Evolutionary conservation across 768 basidiomycete species (phyloP).

Genomic region (Boletales sp.): DNA sequence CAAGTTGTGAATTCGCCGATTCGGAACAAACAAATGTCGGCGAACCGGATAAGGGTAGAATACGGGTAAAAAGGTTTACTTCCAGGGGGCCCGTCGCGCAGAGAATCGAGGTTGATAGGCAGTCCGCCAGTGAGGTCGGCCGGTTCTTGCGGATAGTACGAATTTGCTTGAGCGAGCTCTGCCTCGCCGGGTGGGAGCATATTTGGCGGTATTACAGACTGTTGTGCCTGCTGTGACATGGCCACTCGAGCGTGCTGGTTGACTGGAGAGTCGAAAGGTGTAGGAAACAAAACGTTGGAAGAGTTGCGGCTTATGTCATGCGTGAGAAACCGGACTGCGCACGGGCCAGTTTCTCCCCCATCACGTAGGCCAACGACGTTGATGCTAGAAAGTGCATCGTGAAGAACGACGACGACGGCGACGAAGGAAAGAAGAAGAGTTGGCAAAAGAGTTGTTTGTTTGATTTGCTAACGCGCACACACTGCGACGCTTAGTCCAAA

Average conservation of each 20-base stretch:
- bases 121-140: slow-evolving; percentile 80
- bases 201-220: slow-evolving; percentile 59
- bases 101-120: slow-evolving; percentile 82
- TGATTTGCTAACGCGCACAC: slow-evolving; percentile 57
- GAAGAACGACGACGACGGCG: slow-evolving; percentile 29
- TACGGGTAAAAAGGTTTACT: slow-evolving; percentile 91
- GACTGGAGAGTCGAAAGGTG: slow-evolving; percentile 27
- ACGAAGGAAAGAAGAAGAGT: slow-evolving; percentile 22
- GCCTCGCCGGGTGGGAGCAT: slow-evolving; percentile 51
- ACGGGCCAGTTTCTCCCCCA: slow-evolving; percentile 47
- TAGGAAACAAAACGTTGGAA: slow-evolving; percentile 29
- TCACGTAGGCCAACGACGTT: slow-evolving; percentile 22
- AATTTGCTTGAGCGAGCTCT: slow-evolving; percentile 51
- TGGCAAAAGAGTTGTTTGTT: slow-evolving; percentile 40
- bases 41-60: slow-evolving; percentile 85
- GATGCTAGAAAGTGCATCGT: slow-evolving; percentile 16
- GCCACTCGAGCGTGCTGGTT: slow-evolving; percentile 14
- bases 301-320: slow-evolving; percentile 54
- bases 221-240: slow-evolving; percentile 53
- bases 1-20: background rate
- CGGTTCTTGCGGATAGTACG: slow-evolving; percentile 72
- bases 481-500: slow-evolving; percentile 58
- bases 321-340: slow-evolving; percentile 44
- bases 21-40: slow-evolving; percentile 9
- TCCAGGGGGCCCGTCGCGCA: slow-evolving; percentile 83